These are phyloP conservation scores for Phytophthora macrochlamydospora DNA, from an alignment of 352 stramenopile genomes.

Conservation along the genomic window DNA sequence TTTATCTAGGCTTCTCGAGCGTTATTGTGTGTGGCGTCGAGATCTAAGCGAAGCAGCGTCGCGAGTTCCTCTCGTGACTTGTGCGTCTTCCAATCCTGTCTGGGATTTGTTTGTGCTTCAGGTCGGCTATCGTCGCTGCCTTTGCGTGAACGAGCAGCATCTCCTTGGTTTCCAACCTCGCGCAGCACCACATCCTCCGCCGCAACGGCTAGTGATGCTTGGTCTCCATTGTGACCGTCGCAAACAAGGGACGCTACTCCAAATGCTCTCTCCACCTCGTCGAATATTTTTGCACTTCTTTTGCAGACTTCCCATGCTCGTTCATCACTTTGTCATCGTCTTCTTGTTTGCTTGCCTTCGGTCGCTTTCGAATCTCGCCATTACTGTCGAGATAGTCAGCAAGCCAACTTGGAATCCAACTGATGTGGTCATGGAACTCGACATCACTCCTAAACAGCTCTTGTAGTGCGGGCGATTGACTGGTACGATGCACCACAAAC, in stretches of 20 bases:
- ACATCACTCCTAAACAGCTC: slow-evolving; percentile 42
- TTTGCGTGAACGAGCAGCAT: not conserved
- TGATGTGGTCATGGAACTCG: slow-evolving; percentile 35
- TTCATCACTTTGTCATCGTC: not conserved
- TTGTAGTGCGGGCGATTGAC: slow-evolving; percentile 35
- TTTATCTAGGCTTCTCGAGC: slow-evolving; percentile 27
- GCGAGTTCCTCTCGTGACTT: slow-evolving; percentile 28
- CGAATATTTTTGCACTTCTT: slow-evolving; percentile 23
- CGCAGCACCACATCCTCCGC: slow-evolving; percentile 27
- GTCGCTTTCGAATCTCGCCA: slow-evolving; percentile 25
- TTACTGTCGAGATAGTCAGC: slow-evolving; percentile 47
- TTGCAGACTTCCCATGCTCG: not conserved
- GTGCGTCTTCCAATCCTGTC: slow-evolving; percentile 16
- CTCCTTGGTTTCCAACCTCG: slow-evolving; percentile 24
- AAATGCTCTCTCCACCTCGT: slow-evolving; percentile 25
- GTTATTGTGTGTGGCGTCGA: slow-evolving; percentile 24
- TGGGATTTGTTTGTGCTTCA: not conserved
- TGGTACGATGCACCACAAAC: slow-evolving; percentile 46
- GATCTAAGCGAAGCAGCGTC: slow-evolving; percentile 28
- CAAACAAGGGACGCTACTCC: slow-evolving; percentile 15
- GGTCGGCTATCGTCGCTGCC: slow-evolving; percentile 10
- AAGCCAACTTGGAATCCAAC: slow-evolving; percentile 62
- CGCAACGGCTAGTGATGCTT: slow-evolving; percentile 5
- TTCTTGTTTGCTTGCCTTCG: not conserved
- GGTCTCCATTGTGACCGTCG: not conserved